phyloP scores from a whole-genome alignment of 495 filamentous ascomycete species.

The Ascobolus immersus region DNA sequence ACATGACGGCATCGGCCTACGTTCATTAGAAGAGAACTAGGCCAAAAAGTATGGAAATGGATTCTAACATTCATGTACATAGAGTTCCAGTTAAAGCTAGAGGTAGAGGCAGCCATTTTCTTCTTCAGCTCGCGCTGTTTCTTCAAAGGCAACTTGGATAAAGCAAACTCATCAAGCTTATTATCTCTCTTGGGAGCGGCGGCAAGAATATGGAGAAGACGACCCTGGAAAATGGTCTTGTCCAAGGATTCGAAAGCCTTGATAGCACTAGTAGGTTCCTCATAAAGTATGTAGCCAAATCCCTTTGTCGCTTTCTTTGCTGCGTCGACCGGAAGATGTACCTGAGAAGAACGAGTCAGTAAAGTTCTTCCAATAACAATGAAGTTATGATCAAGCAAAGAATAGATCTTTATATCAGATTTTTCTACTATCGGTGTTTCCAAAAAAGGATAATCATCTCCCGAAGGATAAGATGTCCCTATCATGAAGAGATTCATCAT shows the following conservation, averaged over 20 bases:
- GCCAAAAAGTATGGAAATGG: conserved; percentile 12
- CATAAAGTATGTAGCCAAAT: conserved; percentile 65
- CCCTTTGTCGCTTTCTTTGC: conserved; percentile 46
- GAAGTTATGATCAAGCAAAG: conserved; percentile 11
- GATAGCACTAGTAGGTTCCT: conserved; percentile 40
- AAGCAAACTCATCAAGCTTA: conserved; percentile 58
- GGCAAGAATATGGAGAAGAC: conserved; percentile 68
- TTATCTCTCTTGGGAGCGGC: conserved; percentile 54
- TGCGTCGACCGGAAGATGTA: conserved; percentile 52
- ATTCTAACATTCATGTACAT: conserved; percentile 74
- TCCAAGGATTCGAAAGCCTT: conserved; percentile 51
- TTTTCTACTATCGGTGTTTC: conserved; percentile 13
- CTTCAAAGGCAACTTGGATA: conserved; percentile 75
- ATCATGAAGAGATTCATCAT: conserved; percentile 91
- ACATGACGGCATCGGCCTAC: conserved; percentile 67
- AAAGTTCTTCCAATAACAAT: conserved; percentile 7
- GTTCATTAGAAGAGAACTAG: conserved; percentile 6
- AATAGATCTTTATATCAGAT: conserved; percentile 18
- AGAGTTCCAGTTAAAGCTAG: conserved; percentile 85
- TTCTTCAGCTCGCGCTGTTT: conserved; percentile 76
- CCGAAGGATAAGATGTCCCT: conserved; percentile 98
- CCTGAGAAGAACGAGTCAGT: conserved; percentile 25
- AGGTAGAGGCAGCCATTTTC: conserved; percentile 47
- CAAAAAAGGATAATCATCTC: conserved; percentile 49
- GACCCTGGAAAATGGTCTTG: conserved; percentile 65